Evolutionary conservation across 352 stramenopile species (phyloP).

Genomic region (Phytophthora foliorum): DNA sequence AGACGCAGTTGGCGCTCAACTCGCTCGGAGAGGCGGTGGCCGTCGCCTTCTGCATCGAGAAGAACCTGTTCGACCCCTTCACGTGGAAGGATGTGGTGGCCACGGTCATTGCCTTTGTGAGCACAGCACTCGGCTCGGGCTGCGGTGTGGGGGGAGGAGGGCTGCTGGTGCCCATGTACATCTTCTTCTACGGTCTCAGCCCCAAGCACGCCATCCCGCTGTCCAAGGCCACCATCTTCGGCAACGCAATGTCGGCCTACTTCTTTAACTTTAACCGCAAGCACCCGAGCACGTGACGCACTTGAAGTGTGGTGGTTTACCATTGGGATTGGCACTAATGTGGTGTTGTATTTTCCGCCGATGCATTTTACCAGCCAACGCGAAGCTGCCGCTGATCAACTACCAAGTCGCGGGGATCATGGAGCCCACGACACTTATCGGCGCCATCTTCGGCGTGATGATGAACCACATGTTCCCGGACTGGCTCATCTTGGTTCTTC

Average conservation of each 20-base stretch:
- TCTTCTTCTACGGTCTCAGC: slow-evolving; percentile 93
- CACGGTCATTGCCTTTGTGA: slow-evolving; percentile 79
- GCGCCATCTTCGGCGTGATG: slow-evolving; percentile 85
- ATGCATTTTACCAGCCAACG: slow-evolving; percentile 50
- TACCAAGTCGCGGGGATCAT: slow-evolving; percentile 99
- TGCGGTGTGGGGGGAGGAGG: slow-evolving; percentile 95
- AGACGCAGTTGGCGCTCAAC: slow-evolving; percentile 43
- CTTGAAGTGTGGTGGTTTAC: neutral
- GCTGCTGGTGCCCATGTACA: slow-evolving; percentile 98
- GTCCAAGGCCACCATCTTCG: slow-evolving; percentile 98
- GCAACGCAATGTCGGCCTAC: slow-evolving; percentile 95
- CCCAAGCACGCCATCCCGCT: slow-evolving; percentile 98
- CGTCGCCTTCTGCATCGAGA: slow-evolving; percentile 81
- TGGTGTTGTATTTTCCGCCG: too few species aligned
- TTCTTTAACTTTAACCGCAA: slow-evolving; percentile 94
- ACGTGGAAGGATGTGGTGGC: slow-evolving; percentile 73
- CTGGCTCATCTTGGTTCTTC: slow-evolving; percentile 84
- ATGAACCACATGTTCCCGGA: slow-evolving; percentile 86
- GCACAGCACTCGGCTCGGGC: slow-evolving; percentile 90
- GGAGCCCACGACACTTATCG: slow-evolving; percentile 94
- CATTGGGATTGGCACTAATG: neutral
- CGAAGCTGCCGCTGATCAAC: slow-evolving; percentile 95
- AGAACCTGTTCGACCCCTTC: slow-evolving; percentile 85
- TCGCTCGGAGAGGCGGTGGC: slow-evolving; percentile 43
- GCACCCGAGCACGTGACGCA: slow-evolving; percentile 82